Conservation (phyloP, 164 flowering plant genomes). For the Berberis thunbergii region DNA sequence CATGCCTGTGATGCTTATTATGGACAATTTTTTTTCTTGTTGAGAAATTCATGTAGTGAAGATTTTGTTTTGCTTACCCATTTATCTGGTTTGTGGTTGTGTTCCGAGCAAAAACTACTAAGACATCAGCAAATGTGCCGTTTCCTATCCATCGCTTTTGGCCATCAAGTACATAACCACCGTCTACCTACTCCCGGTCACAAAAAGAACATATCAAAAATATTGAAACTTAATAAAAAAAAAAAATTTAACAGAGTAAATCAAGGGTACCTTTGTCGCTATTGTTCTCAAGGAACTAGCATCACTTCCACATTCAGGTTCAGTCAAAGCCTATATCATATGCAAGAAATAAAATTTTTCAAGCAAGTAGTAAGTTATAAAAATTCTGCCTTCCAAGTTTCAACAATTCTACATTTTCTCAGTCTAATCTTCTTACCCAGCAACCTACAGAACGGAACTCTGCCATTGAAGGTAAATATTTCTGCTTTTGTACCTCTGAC, state of each 20-base stretch:
- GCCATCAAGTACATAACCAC: conserved; percentile 94
- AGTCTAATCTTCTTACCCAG: conserved; percentile 51
- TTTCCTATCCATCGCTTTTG: conserved; percentile 99
- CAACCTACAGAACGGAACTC: conserved; percentile 55
- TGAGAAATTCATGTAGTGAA: background rate
- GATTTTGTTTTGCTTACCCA: conserved; percentile 37
- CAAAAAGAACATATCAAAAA: no score
- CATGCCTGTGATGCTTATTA: no score
- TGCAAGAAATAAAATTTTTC: background rate
- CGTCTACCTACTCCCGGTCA: conserved; percentile 46
- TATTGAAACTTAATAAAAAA: no score
- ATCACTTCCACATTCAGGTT: conserved; percentile 95
- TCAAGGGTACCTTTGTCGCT: conserved; percentile 60
- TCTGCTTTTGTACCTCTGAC: conserved; percentile 84
- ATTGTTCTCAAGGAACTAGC: conserved; percentile 81
- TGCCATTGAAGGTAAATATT: conserved; percentile 83
- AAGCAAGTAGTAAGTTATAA: background rate
- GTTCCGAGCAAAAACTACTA: conserved; percentile 85
- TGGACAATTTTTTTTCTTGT: no score
- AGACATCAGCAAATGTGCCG: conserved; percentile 90
- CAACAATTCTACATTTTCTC: no score
- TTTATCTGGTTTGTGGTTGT: conserved; percentile 75
- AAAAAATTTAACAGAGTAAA: no score
- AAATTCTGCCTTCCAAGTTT: background rate
- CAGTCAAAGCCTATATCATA: conserved; percentile 61